A percentile compares a stretch with the other conserved stretches of the same genome.
phyloP scores from a whole-genome alignment of 208 protist genomes.

The Acanthamoeba sp. region DNA sequence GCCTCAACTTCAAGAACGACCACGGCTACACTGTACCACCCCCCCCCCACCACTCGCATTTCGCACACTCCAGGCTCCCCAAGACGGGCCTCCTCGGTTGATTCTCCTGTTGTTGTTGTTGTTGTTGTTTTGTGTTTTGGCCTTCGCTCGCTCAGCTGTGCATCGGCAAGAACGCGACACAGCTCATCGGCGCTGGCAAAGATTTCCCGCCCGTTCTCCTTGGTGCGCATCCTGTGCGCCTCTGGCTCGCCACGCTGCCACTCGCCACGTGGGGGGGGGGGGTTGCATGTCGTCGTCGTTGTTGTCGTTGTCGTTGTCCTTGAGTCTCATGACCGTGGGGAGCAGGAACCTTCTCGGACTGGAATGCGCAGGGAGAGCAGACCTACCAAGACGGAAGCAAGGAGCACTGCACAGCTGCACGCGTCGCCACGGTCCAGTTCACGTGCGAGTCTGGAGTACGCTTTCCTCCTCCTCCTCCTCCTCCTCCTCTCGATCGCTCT shows the following conservation, averaged over 20 bases:
- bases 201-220: background rate
- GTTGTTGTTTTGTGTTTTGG: background rate
- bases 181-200: background rate
- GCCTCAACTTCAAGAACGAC: background rate
- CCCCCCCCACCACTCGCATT: too few relatives aligned
- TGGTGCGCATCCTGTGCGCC: background rate
- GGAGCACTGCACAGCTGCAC: background rate
- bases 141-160: background rate
- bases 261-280: too few relatives aligned
- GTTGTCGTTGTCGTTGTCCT: background rate
- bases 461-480: background rate
- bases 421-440: background rate
- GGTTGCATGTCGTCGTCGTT: background rate
- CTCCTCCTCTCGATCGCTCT: background rate
- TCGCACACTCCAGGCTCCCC: too few relatives aligned
- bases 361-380: background rate
- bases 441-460: background rate
- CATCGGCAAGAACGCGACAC: background rate
- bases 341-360: background rate
- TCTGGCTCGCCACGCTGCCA: background rate
- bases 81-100: too few relatives aligned
- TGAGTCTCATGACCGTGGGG: background rate
- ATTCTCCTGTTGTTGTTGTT: background rate
- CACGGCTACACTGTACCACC: background rate
- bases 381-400: background rate